phyloP scores from a whole-genome alignment of 2,329 filamentous ascomycete genomes.

The Phialocephala sp. region DNA sequence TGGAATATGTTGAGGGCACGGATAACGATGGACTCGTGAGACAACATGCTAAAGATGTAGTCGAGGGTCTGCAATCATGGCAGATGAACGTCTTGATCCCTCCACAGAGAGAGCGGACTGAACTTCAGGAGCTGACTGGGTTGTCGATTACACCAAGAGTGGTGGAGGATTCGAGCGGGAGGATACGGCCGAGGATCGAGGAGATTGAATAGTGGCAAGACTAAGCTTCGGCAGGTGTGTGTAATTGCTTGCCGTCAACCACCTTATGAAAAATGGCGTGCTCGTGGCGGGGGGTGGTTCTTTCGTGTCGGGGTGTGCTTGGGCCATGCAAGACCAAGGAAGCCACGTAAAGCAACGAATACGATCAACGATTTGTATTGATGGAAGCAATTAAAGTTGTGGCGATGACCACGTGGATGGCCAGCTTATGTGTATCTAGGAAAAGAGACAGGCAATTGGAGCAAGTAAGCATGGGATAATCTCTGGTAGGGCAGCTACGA shows the following conservation, averaged over 20 bases:
- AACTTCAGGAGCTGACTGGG: constrained; percentile 49
- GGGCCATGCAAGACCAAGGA: too few species aligned
- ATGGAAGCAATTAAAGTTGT: too few species aligned
- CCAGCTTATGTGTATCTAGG: too few species aligned
- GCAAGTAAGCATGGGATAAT: too few species aligned
- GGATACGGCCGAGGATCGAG: constrained; percentile 55
- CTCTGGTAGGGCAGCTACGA: too few species aligned
- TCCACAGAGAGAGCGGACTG: constrained; percentile 26
- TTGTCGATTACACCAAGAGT: constrained; percentile 47
- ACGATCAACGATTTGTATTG: too few species aligned
- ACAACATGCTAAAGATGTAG: constrained; percentile 69
- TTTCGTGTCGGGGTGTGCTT: too few species aligned
- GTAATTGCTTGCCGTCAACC: neutral
- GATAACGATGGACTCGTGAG: constrained; percentile 73
- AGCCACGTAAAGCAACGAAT: too few species aligned
- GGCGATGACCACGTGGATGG: too few species aligned
- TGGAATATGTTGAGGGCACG: constrained; percentile 67
- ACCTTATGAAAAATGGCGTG: too few species aligned
- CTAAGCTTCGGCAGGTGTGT: constrained; percentile 11
- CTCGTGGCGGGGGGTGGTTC: too few species aligned
- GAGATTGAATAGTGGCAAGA: constrained; percentile 59
- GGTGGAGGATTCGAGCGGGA: constrained; percentile 17
- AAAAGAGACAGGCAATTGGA: too few species aligned
- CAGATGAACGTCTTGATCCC: constrained; percentile 52
- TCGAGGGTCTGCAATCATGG: constrained; percentile 70